Conservation (phyloP, 2,329 filamentous ascomycete species). For the Cladosporium sp. region DNA sequence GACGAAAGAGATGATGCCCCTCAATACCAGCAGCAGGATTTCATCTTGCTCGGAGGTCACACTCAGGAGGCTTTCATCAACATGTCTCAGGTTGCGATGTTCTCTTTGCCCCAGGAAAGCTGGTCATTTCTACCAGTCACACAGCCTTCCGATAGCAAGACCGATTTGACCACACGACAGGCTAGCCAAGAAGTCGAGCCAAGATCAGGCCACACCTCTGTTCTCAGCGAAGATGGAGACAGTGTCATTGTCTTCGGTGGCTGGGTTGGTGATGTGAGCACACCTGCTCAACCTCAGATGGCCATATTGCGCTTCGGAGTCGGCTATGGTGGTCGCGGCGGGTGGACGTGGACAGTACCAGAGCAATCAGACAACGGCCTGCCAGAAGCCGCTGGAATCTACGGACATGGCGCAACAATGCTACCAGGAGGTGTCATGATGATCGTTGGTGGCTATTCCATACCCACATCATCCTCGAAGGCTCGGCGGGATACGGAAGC, state of each 20-base stretch:
- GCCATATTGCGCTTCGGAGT: constrained; percentile 71
- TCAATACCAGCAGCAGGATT: constrained; percentile 69
- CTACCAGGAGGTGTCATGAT: constrained; percentile 60
- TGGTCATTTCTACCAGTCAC: constrained; percentile 79
- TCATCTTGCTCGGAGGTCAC: constrained; percentile 81
- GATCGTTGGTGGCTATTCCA: constrained; percentile 56
- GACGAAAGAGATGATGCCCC: constrained; percentile 54
- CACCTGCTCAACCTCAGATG: constrained; percentile 76
- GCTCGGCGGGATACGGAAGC: constrained; percentile 31
- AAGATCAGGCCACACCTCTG: constrained; percentile 82
- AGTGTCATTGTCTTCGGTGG: constrained; percentile 80
- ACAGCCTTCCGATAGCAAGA: constrained; percentile 37
- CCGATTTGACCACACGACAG: constrained; percentile 50
- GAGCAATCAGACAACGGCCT: constrained; percentile 42
- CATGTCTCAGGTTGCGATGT: constrained; percentile 86
- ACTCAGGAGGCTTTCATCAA: constrained; percentile 83
- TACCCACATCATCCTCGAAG: constrained; percentile 37
- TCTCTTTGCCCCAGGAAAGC: constrained; percentile 77
- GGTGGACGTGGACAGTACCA: constrained; percentile 70
- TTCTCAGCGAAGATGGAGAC: constrained; percentile 73
- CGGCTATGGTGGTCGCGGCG: constrained; percentile 58
- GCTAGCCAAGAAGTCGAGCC: constrained; percentile 58
- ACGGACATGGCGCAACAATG: constrained; percentile 59
- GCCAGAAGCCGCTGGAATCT: constrained; percentile 47
- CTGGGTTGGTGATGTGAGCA: constrained; percentile 80